phyloP scores from a whole-genome alignment of 75 land plant genomes.

The Pinus albicaulis region DNA sequence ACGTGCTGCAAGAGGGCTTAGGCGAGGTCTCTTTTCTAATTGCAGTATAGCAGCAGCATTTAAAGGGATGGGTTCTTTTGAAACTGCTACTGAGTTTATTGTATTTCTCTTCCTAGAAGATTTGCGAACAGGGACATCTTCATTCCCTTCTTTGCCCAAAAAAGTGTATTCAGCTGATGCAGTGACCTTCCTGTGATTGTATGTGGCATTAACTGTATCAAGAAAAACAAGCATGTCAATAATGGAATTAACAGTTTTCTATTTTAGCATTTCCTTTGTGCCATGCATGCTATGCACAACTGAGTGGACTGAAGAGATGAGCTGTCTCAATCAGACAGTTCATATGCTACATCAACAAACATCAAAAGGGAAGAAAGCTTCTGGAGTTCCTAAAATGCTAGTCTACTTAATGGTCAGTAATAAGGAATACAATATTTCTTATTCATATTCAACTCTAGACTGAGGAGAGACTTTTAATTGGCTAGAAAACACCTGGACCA shows the following conservation, averaged over 20 bases:
- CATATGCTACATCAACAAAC: not conserved
- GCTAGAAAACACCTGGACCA: not conserved
- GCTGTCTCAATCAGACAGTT: not conserved
- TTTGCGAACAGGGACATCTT: not conserved
- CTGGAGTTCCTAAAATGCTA: not conserved
- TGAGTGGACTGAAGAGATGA: not conserved
- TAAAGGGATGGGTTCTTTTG: not conserved
- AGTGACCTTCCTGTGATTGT: not conserved
- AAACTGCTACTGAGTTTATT: not conserved
- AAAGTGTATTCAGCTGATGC: not conserved
- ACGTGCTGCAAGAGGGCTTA: constrained; percentile 38
- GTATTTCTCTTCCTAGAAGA: not conserved
- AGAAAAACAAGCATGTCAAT: not conserved
- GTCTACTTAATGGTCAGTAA: not conserved
- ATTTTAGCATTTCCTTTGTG: not conserved
- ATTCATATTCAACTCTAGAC: not conserved
- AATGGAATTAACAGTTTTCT: not conserved
- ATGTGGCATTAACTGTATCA: not conserved
- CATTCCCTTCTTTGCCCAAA: not conserved
- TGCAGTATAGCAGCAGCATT: not conserved
- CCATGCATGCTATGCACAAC: not conserved
- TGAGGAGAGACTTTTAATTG: not conserved
- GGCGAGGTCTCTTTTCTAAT: constrained; percentile 10
- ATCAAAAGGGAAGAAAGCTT: not conserved
- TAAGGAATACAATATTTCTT: not conserved